Percentiles rank a stretch among this genome's conserved stretches.
Conservation (phyloP, 352 stramenopile genomes). For the Pythium dissotocum region DNA sequence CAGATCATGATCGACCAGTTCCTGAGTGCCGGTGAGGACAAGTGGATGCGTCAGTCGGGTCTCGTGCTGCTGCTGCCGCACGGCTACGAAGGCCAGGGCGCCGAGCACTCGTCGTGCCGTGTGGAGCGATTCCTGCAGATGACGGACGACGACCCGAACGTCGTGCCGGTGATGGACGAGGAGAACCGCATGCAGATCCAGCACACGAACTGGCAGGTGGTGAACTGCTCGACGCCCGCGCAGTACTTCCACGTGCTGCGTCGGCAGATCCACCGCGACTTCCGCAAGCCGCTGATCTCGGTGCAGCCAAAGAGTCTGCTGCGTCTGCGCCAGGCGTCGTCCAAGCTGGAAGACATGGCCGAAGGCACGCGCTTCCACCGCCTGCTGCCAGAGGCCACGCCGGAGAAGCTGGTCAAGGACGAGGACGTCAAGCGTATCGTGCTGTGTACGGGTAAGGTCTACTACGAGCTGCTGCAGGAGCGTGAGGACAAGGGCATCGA, state of each 20-base stretch:
- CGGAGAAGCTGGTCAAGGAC: slow-evolving; percentile 54
- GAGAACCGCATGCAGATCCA: slow-evolving; percentile 92
- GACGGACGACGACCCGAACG: slow-evolving; percentile 72
- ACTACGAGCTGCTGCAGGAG: slow-evolving; percentile 85
- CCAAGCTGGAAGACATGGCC: slow-evolving; percentile 67
- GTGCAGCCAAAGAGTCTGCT: slow-evolving; percentile 84
- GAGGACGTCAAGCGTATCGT: slow-evolving; percentile 52
- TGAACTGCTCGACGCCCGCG: slow-evolving; percentile 87
- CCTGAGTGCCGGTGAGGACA: slow-evolving; percentile 80
- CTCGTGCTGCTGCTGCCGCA: slow-evolving; percentile 79
- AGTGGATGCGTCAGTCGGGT: slow-evolving; percentile 90
- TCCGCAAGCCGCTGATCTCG: slow-evolving; percentile 79
- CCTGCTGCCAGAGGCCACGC: slow-evolving; percentile 63
- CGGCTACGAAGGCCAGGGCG: slow-evolving; percentile 84
- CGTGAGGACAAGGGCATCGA: slow-evolving; percentile 44
- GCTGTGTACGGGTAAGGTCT: slow-evolving; percentile 84
- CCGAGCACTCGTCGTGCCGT: slow-evolving; percentile 80
- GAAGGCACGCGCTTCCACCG: slow-evolving; percentile 64
- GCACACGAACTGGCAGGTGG: slow-evolving; percentile 75
- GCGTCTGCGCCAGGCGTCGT: slow-evolving; percentile 79
- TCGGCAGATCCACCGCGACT: slow-evolving; percentile 71
- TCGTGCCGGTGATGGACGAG: slow-evolving; percentile 47
- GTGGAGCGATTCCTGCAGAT: slow-evolving; percentile 87
- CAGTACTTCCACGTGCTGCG: slow-evolving; percentile 97
- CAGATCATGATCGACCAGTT: slow-evolving; percentile 91